Conservation (phyloP, 2,329 filamentous ascomycete species). For the Furcasterigmium sp. region DNA sequence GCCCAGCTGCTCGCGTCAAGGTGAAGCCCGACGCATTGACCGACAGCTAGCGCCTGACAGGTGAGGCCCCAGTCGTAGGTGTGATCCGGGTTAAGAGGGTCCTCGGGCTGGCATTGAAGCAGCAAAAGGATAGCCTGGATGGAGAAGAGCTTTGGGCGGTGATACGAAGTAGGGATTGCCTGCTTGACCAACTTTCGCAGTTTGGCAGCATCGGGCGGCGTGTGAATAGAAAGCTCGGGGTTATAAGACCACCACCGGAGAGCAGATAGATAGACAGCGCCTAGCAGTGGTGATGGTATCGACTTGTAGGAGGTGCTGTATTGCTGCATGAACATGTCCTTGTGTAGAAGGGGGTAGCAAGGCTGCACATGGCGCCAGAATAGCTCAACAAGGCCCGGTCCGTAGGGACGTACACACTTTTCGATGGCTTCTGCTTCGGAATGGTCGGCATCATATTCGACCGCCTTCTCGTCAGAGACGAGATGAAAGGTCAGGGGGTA, state of each 20-base stretch:
- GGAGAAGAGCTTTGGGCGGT: constrained; percentile 33
- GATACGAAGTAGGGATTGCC: constrained; percentile 25
- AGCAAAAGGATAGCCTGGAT: constrained; percentile 37
- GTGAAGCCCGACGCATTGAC: constrained; percentile 48
- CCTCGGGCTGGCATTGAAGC: constrained; percentile 28
- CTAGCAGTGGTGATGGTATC: constrained; percentile 46
- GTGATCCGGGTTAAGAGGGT: constrained; percentile 26
- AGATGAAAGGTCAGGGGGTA: constrained; percentile 26
- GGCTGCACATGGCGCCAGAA: constrained; percentile 55
- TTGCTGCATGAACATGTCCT: constrained; percentile 47
- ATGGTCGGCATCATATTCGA: constrained; percentile 18
- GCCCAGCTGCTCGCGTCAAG: constrained; percentile 51
- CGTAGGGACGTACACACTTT: constrained; percentile 52
- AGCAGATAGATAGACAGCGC: constrained; percentile 50
- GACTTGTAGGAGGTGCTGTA: constrained; percentile 44
- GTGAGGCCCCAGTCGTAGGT: constrained; percentile 31
- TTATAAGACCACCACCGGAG: constrained; percentile 51
- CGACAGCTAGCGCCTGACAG: constrained; percentile 41
- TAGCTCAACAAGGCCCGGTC: constrained; percentile 52
- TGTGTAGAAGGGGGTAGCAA: constrained; percentile 15
- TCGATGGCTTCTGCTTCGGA: constrained; percentile 42
- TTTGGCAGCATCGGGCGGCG: constrained; percentile 27
- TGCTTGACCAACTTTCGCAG: constrained; percentile 25
- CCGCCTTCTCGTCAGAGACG: constrained; percentile 22
- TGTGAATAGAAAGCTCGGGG: constrained; percentile 30